Percentiles rank a stretch among this genome's conserved stretches.
Conservation (phyloP, 208 protist species). For the Trypanosoma brucei region DNA sequence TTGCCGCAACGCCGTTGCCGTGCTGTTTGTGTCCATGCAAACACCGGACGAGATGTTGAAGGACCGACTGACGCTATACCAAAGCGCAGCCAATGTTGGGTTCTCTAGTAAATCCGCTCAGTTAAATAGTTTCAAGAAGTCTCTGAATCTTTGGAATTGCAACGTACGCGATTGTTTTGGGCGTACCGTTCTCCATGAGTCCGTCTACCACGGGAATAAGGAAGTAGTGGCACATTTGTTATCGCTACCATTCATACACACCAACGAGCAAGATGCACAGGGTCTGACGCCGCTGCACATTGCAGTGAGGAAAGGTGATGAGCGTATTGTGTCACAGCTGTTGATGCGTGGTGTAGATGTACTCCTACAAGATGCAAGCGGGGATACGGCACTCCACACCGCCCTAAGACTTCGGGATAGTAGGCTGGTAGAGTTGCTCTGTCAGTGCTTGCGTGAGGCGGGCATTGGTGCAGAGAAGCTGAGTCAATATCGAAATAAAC, state of each 20-base stretch:
- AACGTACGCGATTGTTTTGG: slow-evolving; percentile 71
- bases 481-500: slow-evolving; percentile 27
- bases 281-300: slow-evolving; percentile 66
- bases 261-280: slow-evolving; percentile 42
- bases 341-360: slow-evolving; percentile 36
- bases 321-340: slow-evolving; percentile 35
- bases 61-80: slow-evolving; percentile 66
- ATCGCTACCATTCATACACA: slow-evolving; percentile 45
- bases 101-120: slow-evolving; percentile 13
- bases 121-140: slow-evolving; percentile 13
- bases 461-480: slow-evolving; percentile 20
- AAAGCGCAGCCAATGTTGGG: neutral
- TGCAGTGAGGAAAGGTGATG: slow-evolving; percentile 43
- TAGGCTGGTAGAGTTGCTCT: slow-evolving; percentile 47
- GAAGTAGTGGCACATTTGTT: slow-evolving; percentile 53
- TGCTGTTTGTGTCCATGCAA: slow-evolving; percentile 64
- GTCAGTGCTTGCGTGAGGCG: slow-evolving; percentile 33
- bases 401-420: slow-evolving; percentile 49
- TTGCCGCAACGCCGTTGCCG: slow-evolving; percentile 28
- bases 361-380: slow-evolving; percentile 22
- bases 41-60: slow-evolving; percentile 46
- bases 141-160: slow-evolving; percentile 64
- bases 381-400: slow-evolving; percentile 63
- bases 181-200: slow-evolving; percentile 74
- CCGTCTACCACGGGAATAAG: slow-evolving; percentile 44